A percentile compares a stretch with the other conserved stretches of the same genome.
These are phyloP conservation scores for Aspergillus hancockii DNA, from an alignment of 495 filamentous ascomycete genomes.

Conservation along the genomic window DNA sequence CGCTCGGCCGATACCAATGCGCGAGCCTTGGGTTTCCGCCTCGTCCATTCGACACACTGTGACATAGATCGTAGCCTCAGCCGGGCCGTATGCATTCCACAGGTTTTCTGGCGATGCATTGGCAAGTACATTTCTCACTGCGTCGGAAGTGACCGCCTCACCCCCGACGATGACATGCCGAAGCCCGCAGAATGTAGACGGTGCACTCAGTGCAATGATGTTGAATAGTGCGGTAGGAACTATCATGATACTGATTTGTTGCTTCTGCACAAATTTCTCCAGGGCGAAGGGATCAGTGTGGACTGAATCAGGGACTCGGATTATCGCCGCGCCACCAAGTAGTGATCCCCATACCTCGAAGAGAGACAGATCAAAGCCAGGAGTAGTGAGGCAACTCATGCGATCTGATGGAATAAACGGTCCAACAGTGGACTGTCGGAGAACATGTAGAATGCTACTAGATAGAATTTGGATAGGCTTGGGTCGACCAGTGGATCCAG, in stretches of 20 bases:
- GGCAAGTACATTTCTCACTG: neutral
- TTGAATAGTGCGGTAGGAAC: constrained; percentile 1
- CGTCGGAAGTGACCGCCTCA: neutral
- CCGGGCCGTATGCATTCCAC: constrained; percentile 31
- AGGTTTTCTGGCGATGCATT: constrained; percentile 12
- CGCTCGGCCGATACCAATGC: neutral
- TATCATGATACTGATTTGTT: neutral
- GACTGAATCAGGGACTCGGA: neutral
- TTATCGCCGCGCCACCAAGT: constrained; percentile 5
- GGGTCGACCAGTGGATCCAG: neutral
- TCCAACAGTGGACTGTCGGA: neutral
- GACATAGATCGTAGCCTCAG: constrained; percentile 25
- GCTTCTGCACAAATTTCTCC: neutral
- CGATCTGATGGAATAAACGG: neutral
- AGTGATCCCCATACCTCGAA: constrained; percentile 14
- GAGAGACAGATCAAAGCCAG: constrained; percentile 12
- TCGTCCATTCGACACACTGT: constrained; percentile 3
- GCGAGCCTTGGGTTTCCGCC: neutral
- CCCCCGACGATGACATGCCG: neutral
- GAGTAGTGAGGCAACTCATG: constrained; percentile 5
- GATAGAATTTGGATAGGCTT: neutral
- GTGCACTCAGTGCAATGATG: neutral
- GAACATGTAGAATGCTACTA: neutral
- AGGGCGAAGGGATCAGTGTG: neutral
- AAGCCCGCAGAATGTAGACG: neutral